These are phyloP conservation scores for Scutellaria minor DNA, from an alignment of 257 asterid genomes.

Conservation along the genomic window DNA sequence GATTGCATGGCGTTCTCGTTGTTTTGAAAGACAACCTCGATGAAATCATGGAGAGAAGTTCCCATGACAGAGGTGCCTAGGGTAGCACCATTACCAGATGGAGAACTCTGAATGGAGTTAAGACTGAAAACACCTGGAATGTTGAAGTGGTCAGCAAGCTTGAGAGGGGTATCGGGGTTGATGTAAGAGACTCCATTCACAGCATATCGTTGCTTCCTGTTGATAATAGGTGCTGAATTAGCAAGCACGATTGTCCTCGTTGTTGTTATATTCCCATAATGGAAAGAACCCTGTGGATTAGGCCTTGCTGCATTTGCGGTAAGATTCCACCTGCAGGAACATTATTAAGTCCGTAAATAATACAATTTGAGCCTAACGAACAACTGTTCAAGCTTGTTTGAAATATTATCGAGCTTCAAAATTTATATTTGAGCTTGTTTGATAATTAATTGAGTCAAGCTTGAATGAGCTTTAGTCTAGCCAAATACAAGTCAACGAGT, in stretches of 20 bases:
- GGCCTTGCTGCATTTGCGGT: conserved; percentile 99
- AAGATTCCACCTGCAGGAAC: conserved; percentile 81
- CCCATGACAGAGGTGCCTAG: conserved; percentile 69
- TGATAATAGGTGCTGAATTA: conserved; percentile 74
- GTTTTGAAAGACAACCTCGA: conserved; percentile 82
- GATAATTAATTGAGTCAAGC: no score
- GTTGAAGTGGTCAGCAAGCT: conserved; percentile 91
- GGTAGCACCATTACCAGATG: conserved; percentile 57
- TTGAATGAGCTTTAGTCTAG: no score
- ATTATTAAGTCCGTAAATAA: no score
- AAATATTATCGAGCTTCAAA: no score
- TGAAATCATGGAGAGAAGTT: conserved; percentile 73
- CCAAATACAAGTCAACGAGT: no score
- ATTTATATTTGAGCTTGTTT: no score
- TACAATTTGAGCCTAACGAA: no score
- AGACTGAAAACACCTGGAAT: conserved; percentile 82
- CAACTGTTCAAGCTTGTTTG: no score
- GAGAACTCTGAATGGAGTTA: conserved; percentile 61
- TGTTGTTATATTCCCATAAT: conserved; percentile 66
- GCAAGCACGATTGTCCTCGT: conserved; percentile 77
- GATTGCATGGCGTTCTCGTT: conserved; percentile 67
- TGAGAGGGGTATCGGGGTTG: conserved; percentile 81
- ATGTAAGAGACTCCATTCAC: conserved; percentile 75
- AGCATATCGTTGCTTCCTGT: conserved; percentile 79
- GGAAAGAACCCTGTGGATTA: conserved; percentile 96